A percentile compares a stretch with the other conserved stretches of the same genome.
phyloP scores from a whole-genome alignment of 2,329 filamentous ascomycete genomes.

The Diaporthe destruens region DNA sequence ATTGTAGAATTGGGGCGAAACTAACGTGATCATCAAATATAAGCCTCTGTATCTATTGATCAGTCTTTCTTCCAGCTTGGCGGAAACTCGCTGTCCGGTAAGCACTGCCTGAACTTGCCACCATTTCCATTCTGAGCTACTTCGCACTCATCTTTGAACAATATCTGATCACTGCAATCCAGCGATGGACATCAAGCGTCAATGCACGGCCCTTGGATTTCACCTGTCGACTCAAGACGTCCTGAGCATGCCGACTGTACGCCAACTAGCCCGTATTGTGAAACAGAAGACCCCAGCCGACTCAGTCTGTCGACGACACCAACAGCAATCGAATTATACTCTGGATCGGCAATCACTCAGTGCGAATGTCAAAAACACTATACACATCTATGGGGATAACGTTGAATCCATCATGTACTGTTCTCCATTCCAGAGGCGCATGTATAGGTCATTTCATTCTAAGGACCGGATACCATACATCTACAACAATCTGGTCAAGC shows the following conservation, averaged over 20 bases:
- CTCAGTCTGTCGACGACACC: neutral
- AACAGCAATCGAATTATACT: neutral
- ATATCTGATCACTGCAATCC: neutral
- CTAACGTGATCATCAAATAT: neutral
- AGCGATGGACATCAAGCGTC: slow-evolving; percentile 57
- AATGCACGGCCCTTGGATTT: neutral
- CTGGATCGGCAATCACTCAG: neutral
- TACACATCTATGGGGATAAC: neutral
- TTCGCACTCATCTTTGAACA: neutral
- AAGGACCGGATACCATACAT: neutral
- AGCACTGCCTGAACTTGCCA: neutral
- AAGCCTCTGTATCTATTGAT: slow-evolving; percentile 47
- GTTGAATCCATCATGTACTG: neutral
- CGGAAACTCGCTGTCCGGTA: slow-evolving; percentile 66
- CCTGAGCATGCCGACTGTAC: neutral
- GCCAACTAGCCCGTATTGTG: neutral
- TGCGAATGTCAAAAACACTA: neutral
- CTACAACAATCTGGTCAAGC: neutral
- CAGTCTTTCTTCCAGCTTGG: slow-evolving; percentile 72
- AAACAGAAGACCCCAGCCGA: neutral
- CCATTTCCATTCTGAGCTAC: neutral
- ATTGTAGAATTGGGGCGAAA: no score
- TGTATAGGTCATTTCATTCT: neutral
- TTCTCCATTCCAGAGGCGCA: neutral
- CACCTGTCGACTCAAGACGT: neutral